Evolutionary conservation across 1,284 basidiomycete species (phyloP).

Genomic region (Sanghuangporus sanghuang): DNA sequence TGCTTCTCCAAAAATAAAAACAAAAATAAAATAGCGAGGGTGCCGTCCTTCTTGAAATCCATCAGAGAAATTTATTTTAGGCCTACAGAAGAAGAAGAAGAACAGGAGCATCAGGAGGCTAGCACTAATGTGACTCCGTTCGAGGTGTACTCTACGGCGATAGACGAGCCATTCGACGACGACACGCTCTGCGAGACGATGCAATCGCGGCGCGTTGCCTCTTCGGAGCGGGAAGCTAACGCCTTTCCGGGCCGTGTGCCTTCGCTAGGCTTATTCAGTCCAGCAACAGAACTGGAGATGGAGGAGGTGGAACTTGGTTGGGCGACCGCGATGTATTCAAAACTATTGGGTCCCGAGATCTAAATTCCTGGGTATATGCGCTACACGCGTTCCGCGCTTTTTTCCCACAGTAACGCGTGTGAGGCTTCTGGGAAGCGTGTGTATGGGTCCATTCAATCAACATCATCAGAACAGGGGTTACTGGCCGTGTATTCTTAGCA

Average conservation of each 20-base stretch:
- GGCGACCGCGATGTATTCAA: conserved; percentile 2
- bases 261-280: conserved; percentile 7
- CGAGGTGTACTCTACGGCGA: not conserved
- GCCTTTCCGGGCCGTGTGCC: not conserved
- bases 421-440: not conserved
- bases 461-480: not conserved
- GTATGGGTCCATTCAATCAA: not conserved
- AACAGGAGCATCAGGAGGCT: not conserved
- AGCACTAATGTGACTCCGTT: not conserved
- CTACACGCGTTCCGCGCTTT: not conserved
- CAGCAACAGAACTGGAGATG: not conserved
- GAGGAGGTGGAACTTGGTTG: not conserved
- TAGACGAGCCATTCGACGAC: conserved; percentile 36
- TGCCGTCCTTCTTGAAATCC: conserved; percentile 9
- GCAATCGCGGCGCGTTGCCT: conserved; percentile 28
- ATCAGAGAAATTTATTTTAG: not conserved
- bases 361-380: not conserved
- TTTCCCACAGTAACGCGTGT: not conserved
- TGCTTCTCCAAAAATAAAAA: conserved; percentile 13
- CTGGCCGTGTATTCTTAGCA: not conserved
- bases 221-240: conserved; percentile 15
- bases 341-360: not conserved
- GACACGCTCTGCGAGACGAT: conserved; percentile 37
- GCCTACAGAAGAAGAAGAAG: conserved; percentile 7
- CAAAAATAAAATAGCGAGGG: not conserved